Base-by-base conservation (phyloP, 805 yeast species). In the Lipomyces lipofer region DNA sequence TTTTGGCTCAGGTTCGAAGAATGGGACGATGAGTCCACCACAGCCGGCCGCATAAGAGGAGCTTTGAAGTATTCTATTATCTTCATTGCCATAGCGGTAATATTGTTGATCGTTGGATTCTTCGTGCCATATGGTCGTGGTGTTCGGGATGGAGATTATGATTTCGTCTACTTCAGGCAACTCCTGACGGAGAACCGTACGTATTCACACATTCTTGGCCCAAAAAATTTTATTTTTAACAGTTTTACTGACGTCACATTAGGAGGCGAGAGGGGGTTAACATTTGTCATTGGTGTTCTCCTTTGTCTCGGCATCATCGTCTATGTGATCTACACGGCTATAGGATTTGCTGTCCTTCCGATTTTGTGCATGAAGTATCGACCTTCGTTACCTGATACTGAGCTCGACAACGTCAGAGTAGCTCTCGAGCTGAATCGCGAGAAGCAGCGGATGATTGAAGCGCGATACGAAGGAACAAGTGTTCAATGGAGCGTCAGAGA, bases 361-460 rank as follows among this genome's bases (percentile, higher is more conserved):
- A 54, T 58, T 30, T 35, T 58, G 27, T 54, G 59, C 45, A 46
- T 58, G 53, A 58, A 55, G 35, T 58, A 51, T 47, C 50, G 58
- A 7, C 55, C 60, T 8, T 38, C 36, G 17, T 38, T 51, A 44
- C 21, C 55, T 12, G 51, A 40, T 12, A 46, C 36, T 27, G 65
- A 54, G 13, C 55, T 61, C 15, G 56, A 57, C 33, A 59, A 54
- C 33, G 56, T 61, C 10, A 56, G 62, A 13, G 49, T 60, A 9
- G 51, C 63, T 2, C 53, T 63, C 8, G 58, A 50, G 25, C 52
- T 60, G 19, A 63, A 63, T 46, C 57, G 60, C n/a, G 66, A 63
- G 52, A 58, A 61, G 49, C 66, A 63, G 52, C 59, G 66, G n/a
- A 53, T 60, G 54, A 59, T 63, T n/a, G 66, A 63, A 30, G 52